Base-by-base conservation (phyloP, 2,329 filamentous ascomycete genomes). In the Didymella pinodella region DNA sequence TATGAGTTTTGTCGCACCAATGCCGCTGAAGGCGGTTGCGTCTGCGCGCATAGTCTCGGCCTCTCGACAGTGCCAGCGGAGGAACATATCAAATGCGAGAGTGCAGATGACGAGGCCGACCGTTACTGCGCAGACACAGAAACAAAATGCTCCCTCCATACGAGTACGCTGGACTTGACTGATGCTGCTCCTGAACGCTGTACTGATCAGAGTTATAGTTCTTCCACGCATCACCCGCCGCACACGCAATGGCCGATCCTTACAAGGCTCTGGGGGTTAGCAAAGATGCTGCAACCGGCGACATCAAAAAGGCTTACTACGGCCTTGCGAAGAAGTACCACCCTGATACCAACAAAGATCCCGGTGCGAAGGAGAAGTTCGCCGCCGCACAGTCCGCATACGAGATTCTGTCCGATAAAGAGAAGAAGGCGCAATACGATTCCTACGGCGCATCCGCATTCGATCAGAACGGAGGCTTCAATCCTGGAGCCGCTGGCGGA, bases 291-390 rank as follows among this genome's bases (percentile, higher is more conserved):
- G 88, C 91, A 1, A 82, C 92, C 3, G 83, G 87, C 59, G 94
- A 98, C 34, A 98, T 99, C 76, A 99, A 99, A 77, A 98, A 97
- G 78, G 93, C 95, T 3, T 99, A 99, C 82, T 99, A 99, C 76
- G 92, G 93, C 49, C 83, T 98, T 59, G 95, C 95, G 20, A 99
- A 99, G 80, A 99, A 98, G 75, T 99, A 88, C 76, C 95, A 99
- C 72, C 95, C 95, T 8, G 95, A 99, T 76, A 98, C 95, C 34
- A 99, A 98, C 83, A 98, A 98, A 78, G 95, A 98, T 68, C 78
- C 91, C 2, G 85, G 83, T n/a, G 93, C 95, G 34, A 98, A 98
- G 77, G 95, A 98, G 70, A 94, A 91, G 71, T 99, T 99, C 72
- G 86, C 89, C 64, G 94, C 97, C 68, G 92, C 96, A 54, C 95